Conservation (phyloP, 805 yeast genomes). For the Wilhelminamyces savonicus region DNA sequence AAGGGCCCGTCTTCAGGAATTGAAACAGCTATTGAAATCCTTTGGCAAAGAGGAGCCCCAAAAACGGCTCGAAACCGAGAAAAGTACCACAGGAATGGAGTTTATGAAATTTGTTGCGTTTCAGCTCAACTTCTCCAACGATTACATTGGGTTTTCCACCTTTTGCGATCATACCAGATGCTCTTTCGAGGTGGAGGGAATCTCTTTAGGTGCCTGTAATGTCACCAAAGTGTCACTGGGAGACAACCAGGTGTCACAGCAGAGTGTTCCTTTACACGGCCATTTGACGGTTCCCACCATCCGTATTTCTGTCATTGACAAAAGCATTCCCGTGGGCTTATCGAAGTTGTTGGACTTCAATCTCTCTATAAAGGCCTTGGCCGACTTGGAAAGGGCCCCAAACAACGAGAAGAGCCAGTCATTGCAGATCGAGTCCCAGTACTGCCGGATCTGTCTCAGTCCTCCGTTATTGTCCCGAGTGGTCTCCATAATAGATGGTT, state of each 20-base stretch:
- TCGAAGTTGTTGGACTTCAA: conserved; percentile 40
- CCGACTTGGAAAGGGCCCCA: too few species aligned
- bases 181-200: conserved; percentile 30
- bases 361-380: conserved; percentile 35
- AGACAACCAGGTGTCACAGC: neutral
- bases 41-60: too few species aligned
- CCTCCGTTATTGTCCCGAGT: conserved; percentile 42
- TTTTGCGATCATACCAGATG: conserved; percentile 23
- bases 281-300: conserved; percentile 36
- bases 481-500: conserved; percentile 25
- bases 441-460: conserved; percentile 52
- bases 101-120: too few species aligned
- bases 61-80: conserved; percentile 1
- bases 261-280: conserved; percentile 29
- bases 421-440: conserved; percentile 52
- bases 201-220: conserved; percentile 16
- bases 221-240: conserved; percentile 10
- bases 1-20: conserved; percentile 2
- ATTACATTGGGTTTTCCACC: conserved; percentile 32
- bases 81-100: too few species aligned
- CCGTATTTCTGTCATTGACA: conserved; percentile 33
- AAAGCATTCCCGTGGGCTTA: conserved; percentile 34
- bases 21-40: conserved; percentile 5
- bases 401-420: conserved; percentile 38
- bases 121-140: conserved; percentile 18